phyloP scores from a whole-genome alignment of 176 grass and related monocot genomes.

The Musa beccarii region DNA sequence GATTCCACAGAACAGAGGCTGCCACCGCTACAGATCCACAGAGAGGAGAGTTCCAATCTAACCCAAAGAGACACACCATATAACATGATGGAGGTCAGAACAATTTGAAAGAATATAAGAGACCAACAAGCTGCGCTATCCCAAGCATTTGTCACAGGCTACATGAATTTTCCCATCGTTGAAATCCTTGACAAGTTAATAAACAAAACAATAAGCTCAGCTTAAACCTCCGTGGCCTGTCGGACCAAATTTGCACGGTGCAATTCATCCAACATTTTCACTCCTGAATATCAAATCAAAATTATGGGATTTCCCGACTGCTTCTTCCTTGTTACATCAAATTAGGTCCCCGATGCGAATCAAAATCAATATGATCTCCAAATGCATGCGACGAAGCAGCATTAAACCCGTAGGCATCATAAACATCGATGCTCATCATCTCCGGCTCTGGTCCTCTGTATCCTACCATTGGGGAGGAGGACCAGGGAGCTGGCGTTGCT shows the following conservation, averaged over 20 bases:
- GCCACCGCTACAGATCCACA: too few relatives aligned
- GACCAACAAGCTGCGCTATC: too few relatives aligned
- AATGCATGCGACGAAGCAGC: slow-evolving; percentile 21
- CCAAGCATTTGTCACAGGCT: too few relatives aligned
- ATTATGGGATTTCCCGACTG: background rate
- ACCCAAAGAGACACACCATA: too few relatives aligned
- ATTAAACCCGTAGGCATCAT: slow-evolving; percentile 37
- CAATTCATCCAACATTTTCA: background rate
- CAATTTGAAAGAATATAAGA: too few relatives aligned
- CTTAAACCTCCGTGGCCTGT: too few relatives aligned
- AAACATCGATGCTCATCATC: slow-evolving; percentile 19
- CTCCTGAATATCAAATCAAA: background rate
- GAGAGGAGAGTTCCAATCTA: too few relatives aligned
- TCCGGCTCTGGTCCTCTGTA: slow-evolving; percentile 33
- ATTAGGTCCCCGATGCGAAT: slow-evolving; percentile 12
- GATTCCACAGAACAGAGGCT: too few relatives aligned
- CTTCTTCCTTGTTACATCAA: slow-evolving; percentile 28
- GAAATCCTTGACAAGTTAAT: background rate
- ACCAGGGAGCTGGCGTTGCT: slow-evolving; percentile 28
- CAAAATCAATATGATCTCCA: slow-evolving; percentile 24
- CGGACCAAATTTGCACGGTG: background rate
- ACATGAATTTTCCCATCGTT: too few relatives aligned
- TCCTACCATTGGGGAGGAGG: slow-evolving; percentile 23
- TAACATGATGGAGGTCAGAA: too few relatives aligned
- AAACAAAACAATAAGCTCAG: background rate